Base-by-base conservation (phyloP, 495 filamentous ascomycete genomes). In the Xylaria telfairii region DNA sequence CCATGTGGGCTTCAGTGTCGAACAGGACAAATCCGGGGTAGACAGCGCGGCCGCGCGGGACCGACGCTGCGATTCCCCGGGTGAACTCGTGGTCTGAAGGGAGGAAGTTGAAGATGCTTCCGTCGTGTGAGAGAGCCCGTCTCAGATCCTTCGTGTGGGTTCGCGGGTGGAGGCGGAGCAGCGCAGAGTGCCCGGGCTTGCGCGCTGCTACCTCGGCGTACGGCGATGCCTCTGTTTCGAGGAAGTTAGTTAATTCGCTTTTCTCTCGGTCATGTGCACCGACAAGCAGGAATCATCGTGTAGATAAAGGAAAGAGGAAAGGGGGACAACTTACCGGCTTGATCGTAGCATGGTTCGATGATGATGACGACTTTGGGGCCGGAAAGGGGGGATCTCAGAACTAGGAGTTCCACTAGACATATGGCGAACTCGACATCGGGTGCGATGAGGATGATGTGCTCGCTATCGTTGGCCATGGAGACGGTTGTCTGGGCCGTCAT, bases 21-120 rank as follows among this genome's bases (percentile, higher is more conserved):
- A 77, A 57, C 13, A 79, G 46, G 0, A 61, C 26, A 0, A 68
- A 30, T 7, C 65, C 66, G 19, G 74, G 49, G 53, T 54, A 59
- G 39, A 83, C 81, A 3, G 41, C 17, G 68, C 74, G 78, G 37
- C 73, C 73, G 7, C 24, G 15, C 1, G 81, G 77, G 10, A 77
- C 47, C 15, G 73, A 42, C 0, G 72, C 63, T 0, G 13, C 10
- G n/a, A 85, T 73, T 15, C 71, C 30, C 15, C 68, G 13, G 0
- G 82, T 77, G 9, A 83, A 41, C 7, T 72, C 46, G 53, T 73
- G 70, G 1, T 65, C 34, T 4, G 71, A 60, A 0, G 77, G 70
- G 3, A 78, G 66, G 30, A 83, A 73, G 61, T 84, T 75, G 61
- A 83, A 71, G 5, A 85, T 26, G 15, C 69, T 71, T 0, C 75